Percentiles rank a stretch among this genome's conserved stretches.
phyloP scores from a whole-genome alignment of 148 eudicot species.

The Nepenthes gracilis region DNA sequence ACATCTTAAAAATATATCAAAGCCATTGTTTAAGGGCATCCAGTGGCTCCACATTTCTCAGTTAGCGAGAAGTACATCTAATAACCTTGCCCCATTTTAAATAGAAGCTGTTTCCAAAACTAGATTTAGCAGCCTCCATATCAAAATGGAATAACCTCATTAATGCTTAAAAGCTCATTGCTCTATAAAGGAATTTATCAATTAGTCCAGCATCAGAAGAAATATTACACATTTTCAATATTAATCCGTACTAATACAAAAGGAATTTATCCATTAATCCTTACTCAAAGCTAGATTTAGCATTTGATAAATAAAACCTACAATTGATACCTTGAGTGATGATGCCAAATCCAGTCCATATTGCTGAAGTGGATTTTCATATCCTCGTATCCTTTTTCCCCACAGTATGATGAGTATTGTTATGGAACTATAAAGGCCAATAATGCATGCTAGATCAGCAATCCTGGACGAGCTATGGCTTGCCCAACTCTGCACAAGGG shows the following conservation, averaged over 20 bases:
- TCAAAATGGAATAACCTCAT: no score
- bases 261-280: background rate
- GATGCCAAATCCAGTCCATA: slow-evolving; percentile 82
- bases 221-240: background rate
- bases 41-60: no score
- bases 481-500: slow-evolving; percentile 64
- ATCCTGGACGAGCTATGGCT: slow-evolving; percentile 41
- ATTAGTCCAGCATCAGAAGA: no score
- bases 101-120: no score
- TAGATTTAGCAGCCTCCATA: no score
- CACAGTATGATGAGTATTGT: slow-evolving; percentile 58
- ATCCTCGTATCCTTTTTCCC: slow-evolving; percentile 89
- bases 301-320: background rate
- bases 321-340: slow-evolving; percentile 37
- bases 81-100: no score
- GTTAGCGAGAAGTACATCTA: no score
- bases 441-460: slow-evolving; percentile 61
- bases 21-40: no score
- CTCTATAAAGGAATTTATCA: no score
- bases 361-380: slow-evolving; percentile 64
- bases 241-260: background rate
- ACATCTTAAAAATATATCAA: no score
- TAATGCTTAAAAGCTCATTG: no score
- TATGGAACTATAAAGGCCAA: slow-evolving; percentile 69
- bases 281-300: background rate